A percentile compares a stretch with the other conserved stretches of the same genome.
Evolutionary conservation across 495 filamentous ascomycete species (phyloP).

Genomic region (Opeltia flavorubescens): DNA sequence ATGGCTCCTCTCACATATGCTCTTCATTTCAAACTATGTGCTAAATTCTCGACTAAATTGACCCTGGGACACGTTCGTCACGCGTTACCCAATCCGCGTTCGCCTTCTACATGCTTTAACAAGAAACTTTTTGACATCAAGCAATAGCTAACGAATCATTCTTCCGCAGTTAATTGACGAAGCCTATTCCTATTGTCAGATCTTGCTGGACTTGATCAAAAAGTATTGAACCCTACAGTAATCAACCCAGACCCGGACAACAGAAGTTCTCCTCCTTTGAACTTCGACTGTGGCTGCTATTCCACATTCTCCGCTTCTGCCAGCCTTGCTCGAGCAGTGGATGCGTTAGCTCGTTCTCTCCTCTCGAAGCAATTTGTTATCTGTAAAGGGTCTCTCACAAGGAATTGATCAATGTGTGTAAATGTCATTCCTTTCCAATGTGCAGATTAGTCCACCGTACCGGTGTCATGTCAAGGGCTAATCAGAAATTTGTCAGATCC

Average conservation of each 20-base stretch:
- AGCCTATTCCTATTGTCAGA: not conserved
- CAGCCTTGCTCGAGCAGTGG: conserved; percentile 5
- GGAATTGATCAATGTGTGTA: not conserved
- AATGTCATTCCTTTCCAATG: not conserved
- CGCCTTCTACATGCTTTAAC: not conserved
- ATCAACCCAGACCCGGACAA: not conserved
- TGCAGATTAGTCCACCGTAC: not conserved
- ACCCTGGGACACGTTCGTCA: not conserved
- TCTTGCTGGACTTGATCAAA: conserved; percentile 1
- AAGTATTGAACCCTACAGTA: not conserved
- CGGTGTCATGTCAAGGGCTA: not conserved
- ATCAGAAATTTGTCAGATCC: not conserved
- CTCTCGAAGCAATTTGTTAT: conserved; percentile 6
- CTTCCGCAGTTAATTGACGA: not conserved
- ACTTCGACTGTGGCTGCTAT: conserved; percentile 3
- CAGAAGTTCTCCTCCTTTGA: not conserved
- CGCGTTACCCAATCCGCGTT: not conserved
- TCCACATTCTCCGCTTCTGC: conserved; percentile 11
- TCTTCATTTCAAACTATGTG: too few species aligned
- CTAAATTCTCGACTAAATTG: not conserved
- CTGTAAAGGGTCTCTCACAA: not conserved
- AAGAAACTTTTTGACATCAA: not conserved
- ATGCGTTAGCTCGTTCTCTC: conserved; percentile 19
- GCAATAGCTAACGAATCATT: not conserved
- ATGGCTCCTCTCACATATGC: too few species aligned